Base-by-base conservation (phyloP, 2,329 filamentous ascomycete species). In the Hypoxylon sp. region DNA sequence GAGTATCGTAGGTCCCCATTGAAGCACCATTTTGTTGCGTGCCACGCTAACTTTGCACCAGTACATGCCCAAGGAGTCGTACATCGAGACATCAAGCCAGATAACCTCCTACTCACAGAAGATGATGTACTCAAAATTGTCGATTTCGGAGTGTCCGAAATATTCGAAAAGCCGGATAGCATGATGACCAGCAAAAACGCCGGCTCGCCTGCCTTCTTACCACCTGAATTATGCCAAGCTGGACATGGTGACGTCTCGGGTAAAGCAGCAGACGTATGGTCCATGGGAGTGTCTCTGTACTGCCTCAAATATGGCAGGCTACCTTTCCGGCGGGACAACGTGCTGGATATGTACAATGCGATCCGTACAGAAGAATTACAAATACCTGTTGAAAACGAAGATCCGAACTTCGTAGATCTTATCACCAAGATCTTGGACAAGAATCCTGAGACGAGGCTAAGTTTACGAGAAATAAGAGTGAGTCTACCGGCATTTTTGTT, bases 111-210 rank as follows among this genome's bases (percentile, higher is more conserved):
- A 6, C 83, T 99, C 41, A 97, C 94, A 0, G 87, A 91, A 36
- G 94, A 98, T 60, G 92, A 98, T 74, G 90, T 97, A n/a, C 87
- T 99, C 57, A 99, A 98, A 79, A 91, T 99, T 71, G 94, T 97
- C 57, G 96, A 98, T 79, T 99, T 99, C 84, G 96, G 96, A n/a
- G 96, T 98, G 6, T 98, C 95, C 0, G 95, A 99, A 77, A 98
- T 99, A 90, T 99, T 99, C 73, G 91, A 95, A 76, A 97, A 97
- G 78, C 75, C 83, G 2, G 85, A 91, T 1, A 87, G 93, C 49
- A 98, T 98, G 96, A 90, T 89, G 78, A 97, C 93, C 0, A 90
- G 91, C 64, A 99, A 98, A 80, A 95, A 94, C 2, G 94, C 94
- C 10, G 96, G 96, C 0, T 98, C 94, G 2, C 96, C 96, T 0